phyloP scores from a whole-genome alignment of 305 asterid genomes.

The Fraxinus albicans region DNA sequence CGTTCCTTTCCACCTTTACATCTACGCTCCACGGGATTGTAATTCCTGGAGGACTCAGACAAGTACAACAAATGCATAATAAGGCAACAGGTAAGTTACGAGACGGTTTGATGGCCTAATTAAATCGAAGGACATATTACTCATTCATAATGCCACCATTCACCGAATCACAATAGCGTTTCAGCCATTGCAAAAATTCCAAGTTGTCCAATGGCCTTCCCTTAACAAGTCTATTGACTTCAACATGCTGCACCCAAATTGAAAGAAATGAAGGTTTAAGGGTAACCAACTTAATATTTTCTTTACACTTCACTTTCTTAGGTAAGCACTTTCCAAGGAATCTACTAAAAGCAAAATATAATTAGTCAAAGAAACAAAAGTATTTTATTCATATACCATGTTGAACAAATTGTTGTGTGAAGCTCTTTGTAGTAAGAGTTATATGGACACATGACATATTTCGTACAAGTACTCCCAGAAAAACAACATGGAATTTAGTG shows the following conservation, averaged over 20 bases:
- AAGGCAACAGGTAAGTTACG: neutral
- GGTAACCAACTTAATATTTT: neutral
- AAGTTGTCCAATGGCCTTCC: slow-evolving; percentile 91
- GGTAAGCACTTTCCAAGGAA: neutral
- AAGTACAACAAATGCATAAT: slow-evolving; percentile 12
- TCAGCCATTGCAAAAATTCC: slow-evolving; percentile 94
- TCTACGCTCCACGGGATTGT: slow-evolving; percentile 81
- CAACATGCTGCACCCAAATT: slow-evolving; percentile 59
- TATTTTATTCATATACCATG: neutral
- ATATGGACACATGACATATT: neutral
- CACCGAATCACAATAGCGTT: slow-evolving; percentile 84
- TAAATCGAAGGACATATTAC: slow-evolving; percentile 33
- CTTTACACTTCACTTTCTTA: neutral
- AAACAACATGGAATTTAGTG: neutral
- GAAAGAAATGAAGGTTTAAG: neutral
- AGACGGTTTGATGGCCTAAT: neutral
- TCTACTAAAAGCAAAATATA: neutral
- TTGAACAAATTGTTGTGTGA: neutral
- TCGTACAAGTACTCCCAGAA: neutral
- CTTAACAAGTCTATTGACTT: slow-evolving; percentile 84
- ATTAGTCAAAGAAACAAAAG: neutral
- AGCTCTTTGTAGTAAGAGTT: neutral
- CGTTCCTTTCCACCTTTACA: slow-evolving; percentile 74
- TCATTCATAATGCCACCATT: slow-evolving; percentile 82
- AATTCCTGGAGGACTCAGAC: slow-evolving; percentile 51